These are phyloP conservation scores for Pulveroboletus ravenelii DNA, from an alignment of 768 basidiomycete genomes.

Conservation along the genomic window DNA sequence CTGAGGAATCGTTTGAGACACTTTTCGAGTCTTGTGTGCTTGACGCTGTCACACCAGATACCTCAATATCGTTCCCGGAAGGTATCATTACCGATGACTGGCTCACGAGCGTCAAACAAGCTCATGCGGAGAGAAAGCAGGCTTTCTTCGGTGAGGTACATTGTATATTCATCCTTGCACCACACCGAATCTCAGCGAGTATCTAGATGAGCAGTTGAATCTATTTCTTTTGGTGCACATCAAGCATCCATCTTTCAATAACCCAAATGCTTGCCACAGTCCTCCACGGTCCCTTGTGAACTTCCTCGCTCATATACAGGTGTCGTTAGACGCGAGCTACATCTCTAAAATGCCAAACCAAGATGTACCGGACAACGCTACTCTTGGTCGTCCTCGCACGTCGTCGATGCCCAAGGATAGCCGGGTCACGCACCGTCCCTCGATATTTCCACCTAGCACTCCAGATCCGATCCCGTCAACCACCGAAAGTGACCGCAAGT, in stretches of 20 bases:
- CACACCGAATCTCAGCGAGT: conserved; percentile 14
- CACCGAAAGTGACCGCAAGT: conserved; percentile 67
- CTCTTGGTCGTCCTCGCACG: conserved; percentile 51
- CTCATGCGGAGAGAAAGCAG: conserved; percentile 49
- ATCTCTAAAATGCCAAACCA: conserved; percentile 47
- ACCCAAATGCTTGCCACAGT: conserved; percentile 13
- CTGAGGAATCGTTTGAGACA: conserved; percentile 51
- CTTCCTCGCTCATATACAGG: conserved; percentile 65
- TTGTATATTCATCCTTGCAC: conserved; percentile 5
- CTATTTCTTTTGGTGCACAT: conserved; percentile 41
- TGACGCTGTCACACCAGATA: conserved; percentile 60
- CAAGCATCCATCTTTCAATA: conserved; percentile 32
- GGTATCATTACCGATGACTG: conserved; percentile 46
- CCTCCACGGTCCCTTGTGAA: conserved; percentile 43
- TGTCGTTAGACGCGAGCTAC: conserved; percentile 79
- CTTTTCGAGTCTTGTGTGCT: conserved; percentile 57
- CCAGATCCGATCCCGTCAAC: conserved; percentile 81
- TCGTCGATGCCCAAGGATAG: conserved; percentile 39
- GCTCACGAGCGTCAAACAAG: conserved; percentile 44
- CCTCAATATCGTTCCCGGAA: conserved; percentile 58
- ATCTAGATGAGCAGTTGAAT: conserved; percentile 52
- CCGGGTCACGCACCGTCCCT: conserved; percentile 43
- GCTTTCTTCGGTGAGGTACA: conserved; percentile 69
- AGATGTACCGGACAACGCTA: conserved; percentile 33
- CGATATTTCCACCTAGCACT: conserved; percentile 76